Evolutionary conservation across 225 moss, liverwort and hornwort species (phyloP).

Genomic region (Lunularia cruciata): DNA sequence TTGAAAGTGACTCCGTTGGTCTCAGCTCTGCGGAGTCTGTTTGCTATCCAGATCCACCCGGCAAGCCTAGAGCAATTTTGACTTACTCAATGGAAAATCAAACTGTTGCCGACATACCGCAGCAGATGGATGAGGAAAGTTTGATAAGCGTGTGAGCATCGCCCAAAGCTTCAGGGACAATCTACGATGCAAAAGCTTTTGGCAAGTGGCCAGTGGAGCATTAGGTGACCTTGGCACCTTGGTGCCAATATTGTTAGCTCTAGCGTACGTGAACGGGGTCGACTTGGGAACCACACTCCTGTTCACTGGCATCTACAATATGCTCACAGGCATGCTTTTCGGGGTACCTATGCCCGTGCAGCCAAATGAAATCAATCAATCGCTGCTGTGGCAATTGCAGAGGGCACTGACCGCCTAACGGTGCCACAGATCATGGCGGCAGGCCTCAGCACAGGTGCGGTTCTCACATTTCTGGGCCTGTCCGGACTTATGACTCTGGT

Average conservation of each 20-base stretch:
- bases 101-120: too few relatives aligned
- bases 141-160: neutral
- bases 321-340: constrained; percentile 68
- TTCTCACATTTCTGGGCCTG: constrained; percentile 62
- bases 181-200: constrained; percentile 36
- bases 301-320: constrained; percentile 77
- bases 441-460: constrained; percentile 53
- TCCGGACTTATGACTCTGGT: constrained; percentile 76
- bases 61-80: too few relatives aligned
- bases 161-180: constrained; percentile 33
- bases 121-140: neutral
- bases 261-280: constrained; percentile 72
- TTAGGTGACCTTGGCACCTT: constrained; percentile 87
- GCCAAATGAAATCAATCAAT: constrained; percentile 93
- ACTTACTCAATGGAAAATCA: too few relatives aligned
- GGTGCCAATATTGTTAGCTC: constrained; percentile 68
- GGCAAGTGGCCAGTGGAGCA: constrained; percentile 73
- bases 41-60: too few relatives aligned
- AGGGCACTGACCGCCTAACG: constrained; percentile 63
- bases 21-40: too few relatives aligned
- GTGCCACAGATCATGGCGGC: constrained; percentile 88
- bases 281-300: constrained; percentile 74
- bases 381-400: constrained; percentile 71
- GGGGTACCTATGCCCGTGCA: constrained; percentile 96
- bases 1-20: too few relatives aligned